Conservation (phyloP, 1,139 yeast genomes). For the Groenewaldozyma sp. region DNA sequence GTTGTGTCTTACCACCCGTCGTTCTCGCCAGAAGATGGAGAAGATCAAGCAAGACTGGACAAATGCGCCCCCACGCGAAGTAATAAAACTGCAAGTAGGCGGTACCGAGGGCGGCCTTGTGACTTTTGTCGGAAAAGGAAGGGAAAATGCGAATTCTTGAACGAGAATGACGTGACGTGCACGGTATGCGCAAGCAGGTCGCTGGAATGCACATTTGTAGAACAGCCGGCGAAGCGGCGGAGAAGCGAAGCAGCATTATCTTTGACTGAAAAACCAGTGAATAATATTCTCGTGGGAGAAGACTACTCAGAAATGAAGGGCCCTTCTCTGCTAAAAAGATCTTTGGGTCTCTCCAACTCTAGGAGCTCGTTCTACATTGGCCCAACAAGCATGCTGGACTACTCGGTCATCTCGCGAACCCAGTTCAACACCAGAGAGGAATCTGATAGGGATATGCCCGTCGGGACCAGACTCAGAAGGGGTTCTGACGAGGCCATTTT, state of each 20-base stretch:
- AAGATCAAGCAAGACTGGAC: neutral
- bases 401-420: conserved; percentile 23
- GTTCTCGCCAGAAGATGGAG: neutral
- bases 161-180: conserved; percentile 1
- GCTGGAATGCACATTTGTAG: conserved; percentile 4
- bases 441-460: conserved; percentile 23
- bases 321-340: conserved; percentile 31
- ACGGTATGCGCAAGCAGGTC: conserved; percentile 1
- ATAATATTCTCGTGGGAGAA: conserved; percentile 20
- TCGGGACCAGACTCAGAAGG: conserved; percentile 27
- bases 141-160: conserved; percentile 22
- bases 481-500: conserved; percentile 30
- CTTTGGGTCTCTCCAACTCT: conserved; percentile 32
- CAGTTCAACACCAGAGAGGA: conserved; percentile 28
- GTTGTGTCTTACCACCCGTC: no score
- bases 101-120: conserved; percentile 18
- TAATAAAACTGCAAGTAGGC: neutral
- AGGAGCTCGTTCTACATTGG: conserved; percentile 32
- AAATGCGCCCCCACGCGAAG: neutral
- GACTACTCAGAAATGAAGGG: conserved; percentile 32
- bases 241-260: neutral
- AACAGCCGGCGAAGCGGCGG: conserved; percentile 4
- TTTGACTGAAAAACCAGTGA: neutral
- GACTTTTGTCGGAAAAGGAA: conserved; percentile 29
- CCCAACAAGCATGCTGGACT: conserved; percentile 29